Evolutionary conservation across 768 basidiomycete genomes (phyloP).

Genomic region (Trametes elegans): DNA sequence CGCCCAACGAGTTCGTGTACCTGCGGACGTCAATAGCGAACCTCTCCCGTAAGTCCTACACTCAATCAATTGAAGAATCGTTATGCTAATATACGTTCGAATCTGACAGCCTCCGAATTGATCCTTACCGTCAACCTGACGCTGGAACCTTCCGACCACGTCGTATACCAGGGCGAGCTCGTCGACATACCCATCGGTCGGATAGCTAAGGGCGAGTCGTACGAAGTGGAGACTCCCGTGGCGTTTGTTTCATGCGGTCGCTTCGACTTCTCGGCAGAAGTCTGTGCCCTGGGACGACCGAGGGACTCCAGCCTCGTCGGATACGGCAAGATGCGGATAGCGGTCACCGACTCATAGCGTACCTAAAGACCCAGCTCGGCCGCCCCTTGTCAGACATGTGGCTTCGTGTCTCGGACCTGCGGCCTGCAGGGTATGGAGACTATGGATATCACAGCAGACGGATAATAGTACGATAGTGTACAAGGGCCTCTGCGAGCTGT

Average conservation of each 20-base stretch:
- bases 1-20: slow-evolving; percentile 61
- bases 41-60: slow-evolving; percentile 52
- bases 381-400: background rate
- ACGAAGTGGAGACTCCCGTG: slow-evolving; percentile 52
- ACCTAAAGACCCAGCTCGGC: background rate
- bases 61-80: no score
- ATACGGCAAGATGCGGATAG: slow-evolving; percentile 17
- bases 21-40: slow-evolving; percentile 60
- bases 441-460: slow-evolving; percentile 13
- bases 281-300: slow-evolving; percentile 26
- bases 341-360: slow-evolving; percentile 8
- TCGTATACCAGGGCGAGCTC: slow-evolving; percentile 68
- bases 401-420: background rate
- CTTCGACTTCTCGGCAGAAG: slow-evolving; percentile 49
- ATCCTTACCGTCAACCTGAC: slow-evolving; percentile 53
- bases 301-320: slow-evolving; percentile 13
- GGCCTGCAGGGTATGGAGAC: background rate
- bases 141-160: slow-evolving; percentile 57
- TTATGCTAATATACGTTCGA: background rate
- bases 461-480: slow-evolving; percentile 22
- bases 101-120: slow-evolving; percentile 52
- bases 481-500: slow-evolving; percentile 20
- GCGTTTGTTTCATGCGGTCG: slow-evolving; percentile 73
- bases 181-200: slow-evolving; percentile 61
- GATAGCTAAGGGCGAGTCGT: slow-evolving; percentile 53